phyloP scores from a whole-genome alignment of 768 basidiomycete genomes.

The Amanita jacksonii region DNA sequence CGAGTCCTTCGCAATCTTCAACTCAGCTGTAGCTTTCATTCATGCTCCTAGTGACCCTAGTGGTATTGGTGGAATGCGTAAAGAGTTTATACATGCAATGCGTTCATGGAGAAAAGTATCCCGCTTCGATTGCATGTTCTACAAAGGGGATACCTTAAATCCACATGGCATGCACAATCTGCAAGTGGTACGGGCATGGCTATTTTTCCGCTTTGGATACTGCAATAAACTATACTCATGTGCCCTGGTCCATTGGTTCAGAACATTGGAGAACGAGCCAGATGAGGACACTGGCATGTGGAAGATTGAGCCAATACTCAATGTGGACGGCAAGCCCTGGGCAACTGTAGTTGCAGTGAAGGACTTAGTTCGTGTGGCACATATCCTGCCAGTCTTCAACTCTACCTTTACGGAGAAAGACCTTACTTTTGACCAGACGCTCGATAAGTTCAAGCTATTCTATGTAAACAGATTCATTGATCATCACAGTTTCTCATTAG shows the following conservation, averaged over 20 bases:
- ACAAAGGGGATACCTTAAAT: too few relatives aligned
- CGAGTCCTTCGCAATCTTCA: constrained; percentile 9
- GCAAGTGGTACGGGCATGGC: too few relatives aligned
- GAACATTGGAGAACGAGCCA: too few relatives aligned
- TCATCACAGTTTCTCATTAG: not conserved
- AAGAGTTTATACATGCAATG: not conserved
- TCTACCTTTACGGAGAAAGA: constrained; percentile 1
- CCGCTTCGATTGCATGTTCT: not conserved
- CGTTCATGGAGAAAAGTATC: not conserved
- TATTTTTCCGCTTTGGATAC: not conserved
- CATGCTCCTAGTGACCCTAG: constrained; percentile 2
- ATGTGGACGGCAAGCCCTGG: not conserved
- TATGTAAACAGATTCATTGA: not conserved
- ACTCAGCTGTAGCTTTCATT: not conserved
- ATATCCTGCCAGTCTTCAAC: not conserved
- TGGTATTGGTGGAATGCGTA: not conserved
- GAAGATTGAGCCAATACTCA: not conserved
- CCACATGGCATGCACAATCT: too few relatives aligned
- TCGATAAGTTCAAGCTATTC: too few relatives aligned
- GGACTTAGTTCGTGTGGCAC: not conserved
- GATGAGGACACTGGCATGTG: not conserved
- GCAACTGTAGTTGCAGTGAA: not conserved
- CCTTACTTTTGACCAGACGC: constrained; percentile 1
- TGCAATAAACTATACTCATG: not conserved
- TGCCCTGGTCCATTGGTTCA: not conserved